Evolutionary conservation across 768 basidiomycete species (phyloP).

Genomic region (Auriscalpium microsporum): DNA sequence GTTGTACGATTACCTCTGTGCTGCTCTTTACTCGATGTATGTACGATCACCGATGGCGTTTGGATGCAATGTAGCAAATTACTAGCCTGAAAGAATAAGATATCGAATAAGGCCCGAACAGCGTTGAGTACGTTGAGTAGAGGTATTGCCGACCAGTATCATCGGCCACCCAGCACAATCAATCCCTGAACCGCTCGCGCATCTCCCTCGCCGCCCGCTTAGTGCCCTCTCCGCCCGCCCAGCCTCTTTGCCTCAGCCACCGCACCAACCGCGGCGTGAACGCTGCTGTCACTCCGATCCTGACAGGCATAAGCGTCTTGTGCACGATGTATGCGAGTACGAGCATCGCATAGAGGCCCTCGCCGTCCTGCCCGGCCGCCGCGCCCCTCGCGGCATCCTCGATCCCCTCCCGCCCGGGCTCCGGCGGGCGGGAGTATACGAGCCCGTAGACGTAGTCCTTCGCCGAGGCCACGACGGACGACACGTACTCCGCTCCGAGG

Average conservation of each 20-base stretch:
- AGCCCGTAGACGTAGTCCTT: constrained; percentile 40
- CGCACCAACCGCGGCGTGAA: constrained; percentile 79
- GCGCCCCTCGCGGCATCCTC: constrained; percentile 30
- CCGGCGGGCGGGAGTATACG: constrained; percentile 45
- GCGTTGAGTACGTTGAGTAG: neutral
- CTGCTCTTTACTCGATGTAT: neutral
- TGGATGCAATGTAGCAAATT: neutral
- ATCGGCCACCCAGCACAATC: constrained; percentile 11
- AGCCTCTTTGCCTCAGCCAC: constrained; percentile 75
- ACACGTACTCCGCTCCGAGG: constrained; percentile 86
- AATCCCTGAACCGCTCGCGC: constrained; percentile 27
- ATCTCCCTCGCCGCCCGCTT: constrained; percentile 47
- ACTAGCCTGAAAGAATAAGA: too few relatives aligned
- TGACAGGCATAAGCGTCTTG: constrained; percentile 84
- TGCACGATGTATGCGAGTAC: constrained; percentile 92
- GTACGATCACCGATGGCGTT: neutral
- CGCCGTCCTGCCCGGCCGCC: constrained; percentile 36
- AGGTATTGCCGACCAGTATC: neutral
- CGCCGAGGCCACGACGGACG: constrained; percentile 49
- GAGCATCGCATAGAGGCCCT: constrained; percentile 86
- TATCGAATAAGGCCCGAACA: neutral
- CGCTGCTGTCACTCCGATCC: constrained; percentile 82
- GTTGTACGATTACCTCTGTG: neutral
- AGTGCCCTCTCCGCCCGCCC: constrained; percentile 69
- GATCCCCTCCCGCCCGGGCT: constrained; percentile 60